These are phyloP conservation scores for Venturia aucupariae DNA, from an alignment of 2,329 filamentous ascomycete species.

Conservation along the genomic window DNA sequence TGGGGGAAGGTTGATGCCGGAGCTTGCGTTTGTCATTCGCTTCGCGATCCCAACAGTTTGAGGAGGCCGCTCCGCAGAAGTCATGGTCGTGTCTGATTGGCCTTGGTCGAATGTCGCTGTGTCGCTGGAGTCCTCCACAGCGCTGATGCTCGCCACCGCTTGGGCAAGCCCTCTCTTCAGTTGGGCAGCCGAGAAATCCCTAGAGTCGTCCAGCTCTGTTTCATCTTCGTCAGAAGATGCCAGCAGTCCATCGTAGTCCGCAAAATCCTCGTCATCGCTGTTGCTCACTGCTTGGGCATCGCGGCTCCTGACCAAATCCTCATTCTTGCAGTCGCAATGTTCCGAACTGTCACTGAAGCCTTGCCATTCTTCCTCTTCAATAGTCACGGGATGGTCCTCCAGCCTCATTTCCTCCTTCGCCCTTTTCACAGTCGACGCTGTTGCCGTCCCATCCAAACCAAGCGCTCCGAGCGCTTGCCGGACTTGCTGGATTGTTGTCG, in stretches of 20 bases:
- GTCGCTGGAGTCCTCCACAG: background rate
- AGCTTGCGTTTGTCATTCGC: background rate
- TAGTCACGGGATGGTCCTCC: background rate
- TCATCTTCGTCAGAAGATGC: slow-evolving; percentile 7
- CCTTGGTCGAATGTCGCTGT: background rate
- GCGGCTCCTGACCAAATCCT: slow-evolving; percentile 26
- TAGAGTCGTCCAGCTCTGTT: background rate
- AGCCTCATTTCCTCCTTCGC: background rate
- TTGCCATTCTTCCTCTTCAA: background rate
- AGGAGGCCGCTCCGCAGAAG: background rate
- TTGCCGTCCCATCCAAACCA: background rate
- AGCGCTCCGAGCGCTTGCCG: background rate
- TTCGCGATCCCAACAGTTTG: background rate
- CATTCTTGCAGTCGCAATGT: slow-evolving; percentile 19
- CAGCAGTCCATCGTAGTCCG: background rate
- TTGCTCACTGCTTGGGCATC: background rate
- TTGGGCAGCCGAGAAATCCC: background rate
- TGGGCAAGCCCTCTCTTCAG: background rate
- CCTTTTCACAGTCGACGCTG: background rate
- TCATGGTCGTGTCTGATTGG: background rate
- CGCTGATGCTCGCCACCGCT: background rate
- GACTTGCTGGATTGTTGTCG: background rate
- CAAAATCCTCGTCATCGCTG: background rate
- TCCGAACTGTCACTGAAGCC: background rate
- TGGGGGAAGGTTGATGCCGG: no score